Base-by-base conservation (phyloP, 2,329 filamentous ascomycete species). In the Alternaria sp. region DNA sequence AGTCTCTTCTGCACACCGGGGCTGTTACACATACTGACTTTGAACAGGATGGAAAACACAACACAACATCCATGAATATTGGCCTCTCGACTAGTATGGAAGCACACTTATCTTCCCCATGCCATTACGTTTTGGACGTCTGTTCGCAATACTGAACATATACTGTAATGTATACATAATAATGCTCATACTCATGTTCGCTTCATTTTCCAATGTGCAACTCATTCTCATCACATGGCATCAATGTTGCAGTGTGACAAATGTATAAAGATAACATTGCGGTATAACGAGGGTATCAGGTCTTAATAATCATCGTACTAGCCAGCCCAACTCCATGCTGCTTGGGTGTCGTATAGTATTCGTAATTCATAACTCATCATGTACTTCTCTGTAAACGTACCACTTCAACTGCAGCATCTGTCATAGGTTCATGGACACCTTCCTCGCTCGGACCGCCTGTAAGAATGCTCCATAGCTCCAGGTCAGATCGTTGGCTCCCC, bases 381-480 rank as follows among this genome's bases (percentile, higher is more conserved):
- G 37, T 41, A 41, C 43, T 30, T 61, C 49, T n/a, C 20, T 12
- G 11, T 15, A 18, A 14, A 10, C 25, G 47, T 33, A n/a, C 23
- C 26, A 18, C 23, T 46, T 55, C 23, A 21, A 53, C 1, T 15
- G 20, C 14, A 30, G 15, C 23, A 21, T 14, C 14, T 21, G 51
- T 70, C 63, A 74, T 15, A 58, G 49, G 6, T 49, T 49, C 26
- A 28, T 28, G 28, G 44, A 53, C 9, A 25, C 21, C 60, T 68
- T 75, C 59, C 81, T 75, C 25, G 78, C 80, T 61, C 79, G 71
- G 37, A 75, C 75, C 6, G 81, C 81, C 61, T 76, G 68, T 64
- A 83, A 61, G 62, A 83, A 82, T 2, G 80, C 79, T 6, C 80
- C 81, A 67, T 83, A 83, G 62, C 80, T 82, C 82, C 82, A 83